Percentiles rank a stretch among this genome's conserved stretches.
Conservation (phyloP, 768 basidiomycete species). For the Psilocybe cyanescens region DNA sequence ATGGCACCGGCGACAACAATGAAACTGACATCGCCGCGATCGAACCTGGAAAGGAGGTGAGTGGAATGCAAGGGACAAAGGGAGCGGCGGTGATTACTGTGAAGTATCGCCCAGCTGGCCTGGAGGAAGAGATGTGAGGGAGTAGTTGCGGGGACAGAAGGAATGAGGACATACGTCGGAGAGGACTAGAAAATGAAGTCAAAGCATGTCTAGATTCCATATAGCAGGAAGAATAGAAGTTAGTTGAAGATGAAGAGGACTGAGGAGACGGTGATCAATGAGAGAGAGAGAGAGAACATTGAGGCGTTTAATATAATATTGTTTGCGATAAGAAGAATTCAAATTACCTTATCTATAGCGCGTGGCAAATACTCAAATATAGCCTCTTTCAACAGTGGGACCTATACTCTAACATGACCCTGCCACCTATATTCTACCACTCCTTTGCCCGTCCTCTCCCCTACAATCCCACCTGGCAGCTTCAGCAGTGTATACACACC, state of each 20-base stretch:
- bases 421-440: constrained; percentile 77
- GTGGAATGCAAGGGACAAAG: background rate
- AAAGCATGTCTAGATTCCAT: constrained; percentile 19
- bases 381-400: background rate
- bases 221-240: background rate
- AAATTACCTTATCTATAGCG: background rate
- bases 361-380: background rate
- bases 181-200: constrained; percentile 7
- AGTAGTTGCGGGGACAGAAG: background rate
- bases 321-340: background rate
- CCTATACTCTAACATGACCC: constrained; percentile 4
- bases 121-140: background rate
- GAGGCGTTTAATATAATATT: background rate
- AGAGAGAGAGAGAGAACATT: background rate
- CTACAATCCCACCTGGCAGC: constrained; percentile 65
- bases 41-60: constrained; percentile 48
- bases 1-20: constrained; percentile 70
- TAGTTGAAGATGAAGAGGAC: background rate
- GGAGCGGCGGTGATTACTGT: background rate
- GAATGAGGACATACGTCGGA: constrained; percentile 8
- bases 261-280: background rate
- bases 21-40: constrained; percentile 74
- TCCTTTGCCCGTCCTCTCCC: constrained; percentile 79
- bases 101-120: constrained; percentile 1
- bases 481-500: constrained; percentile 75